Base-by-base conservation (phyloP, 371 early-diverging fungal species). In the Saksenaea vasiformis region DNA sequence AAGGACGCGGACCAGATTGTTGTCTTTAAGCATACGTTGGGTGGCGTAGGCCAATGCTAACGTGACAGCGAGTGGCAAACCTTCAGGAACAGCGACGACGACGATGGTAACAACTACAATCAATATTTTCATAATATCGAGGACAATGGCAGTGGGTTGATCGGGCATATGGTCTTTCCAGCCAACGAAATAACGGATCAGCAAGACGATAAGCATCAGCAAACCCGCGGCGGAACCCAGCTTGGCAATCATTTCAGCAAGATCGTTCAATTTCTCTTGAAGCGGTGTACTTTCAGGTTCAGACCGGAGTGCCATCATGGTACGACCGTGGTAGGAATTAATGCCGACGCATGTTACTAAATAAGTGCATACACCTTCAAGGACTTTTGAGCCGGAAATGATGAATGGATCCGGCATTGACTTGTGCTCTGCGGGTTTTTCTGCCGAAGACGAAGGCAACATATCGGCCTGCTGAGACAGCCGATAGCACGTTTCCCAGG, bases 1-100 rank as follows among this genome's bases (percentile, higher is more conserved):
- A 17, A 97, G 76, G 27, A 93, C 89, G 43, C 95, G 87, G 10
- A 97, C 97, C 39, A 97, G 74, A 73, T 94, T 95, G 70, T 94
- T 94, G 70, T 97, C 95, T 64, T 90, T 90, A 43, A 92, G 74
- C 97, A 93, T 97, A 15, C 86, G 84, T 24, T 85, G 87, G 8
- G 90, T 90, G 11, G 90, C 91, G 78, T 84, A 91, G 4, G 91
- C 91, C 11, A 92, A 78, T 24, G 92, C 89, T 73, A 79, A 60
- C 8, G 91, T 90, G 19, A 92, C 91, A 28, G 91, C 91, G 15
- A 92, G 67, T 3, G 93, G 93, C 15, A 92, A 72, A 28, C 93
- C 93, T 76, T 92, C 93, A n/a, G 93, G 93, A 8, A 91, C 91
- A 58, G 92, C 92, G 11, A 92, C 91, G 19, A 92, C 92, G 8